Evolutionary conservation across 306 rosid genomes (phyloP), one percentile per base, ranked within the genome.

Genomic region (Trifolium subterraneum): DNA sequence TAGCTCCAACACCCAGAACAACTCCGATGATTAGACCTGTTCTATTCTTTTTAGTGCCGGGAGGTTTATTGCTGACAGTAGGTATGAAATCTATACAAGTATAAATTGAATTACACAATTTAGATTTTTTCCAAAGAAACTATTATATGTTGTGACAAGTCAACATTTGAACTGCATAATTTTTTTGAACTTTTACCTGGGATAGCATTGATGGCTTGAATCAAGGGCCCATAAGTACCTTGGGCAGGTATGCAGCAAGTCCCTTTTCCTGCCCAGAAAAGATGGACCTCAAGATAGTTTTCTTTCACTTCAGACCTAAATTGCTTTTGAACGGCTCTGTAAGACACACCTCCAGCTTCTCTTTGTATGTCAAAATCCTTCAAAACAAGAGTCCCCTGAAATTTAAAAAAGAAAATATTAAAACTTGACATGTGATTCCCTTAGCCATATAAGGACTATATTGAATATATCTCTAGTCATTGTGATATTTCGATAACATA

Each of bases 221-320:
- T 27, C 31, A 27, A 27, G 31, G 31, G 31, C 3, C 31, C 31
- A 27, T 27, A 27, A 27, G 31, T 27, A 27, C 3, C 4, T 27
- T 27, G 4, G 31, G 4, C 31, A 27, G 31, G 31, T 3, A 27
- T 27, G 4, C 4, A 3, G 4, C 31, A 27, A 27, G 31, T 27
- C 31, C 31, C 31, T 27, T 27, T 27, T 27, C 31, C 31, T 4
- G 31, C 31, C 31, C 31, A 27, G 3, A 27, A 27, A 3, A 92
- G 90, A 84, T 92, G 98, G 66, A 92, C 77, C 77, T 90, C 98
- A 19, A 92, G 64, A 85, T 61, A 78, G 79, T 86, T 92, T 81
- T 87, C 83, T 39, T 89, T 71, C 33, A 92, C 96, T 31, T 27
- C 62, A 81, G 64, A 86, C 31, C 38, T 72, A 68, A 74, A 87